Evolutionary conservation across 1,139 yeast genomes (phyloP), one percentile per base, ranked within the genome.

Genomic region (Meyerozyma carpophila): DNA sequence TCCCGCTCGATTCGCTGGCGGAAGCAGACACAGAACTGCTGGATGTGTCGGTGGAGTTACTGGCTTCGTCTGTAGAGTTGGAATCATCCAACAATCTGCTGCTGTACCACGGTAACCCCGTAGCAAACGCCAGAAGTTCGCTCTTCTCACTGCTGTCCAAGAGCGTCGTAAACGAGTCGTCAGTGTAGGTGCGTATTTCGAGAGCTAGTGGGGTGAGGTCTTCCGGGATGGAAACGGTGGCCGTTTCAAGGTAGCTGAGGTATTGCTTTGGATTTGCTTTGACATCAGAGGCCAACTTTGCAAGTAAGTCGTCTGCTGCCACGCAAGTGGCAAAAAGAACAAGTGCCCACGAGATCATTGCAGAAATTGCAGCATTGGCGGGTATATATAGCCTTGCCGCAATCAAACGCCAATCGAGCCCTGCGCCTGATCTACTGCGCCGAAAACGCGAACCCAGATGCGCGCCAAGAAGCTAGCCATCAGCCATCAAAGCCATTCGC

Each of bases 21-120:
- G 37, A 18, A 25, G n/a, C 37, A 34, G 37, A 21, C 8, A 10
- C 8, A 8, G 37, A 8, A 7, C 10, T 21, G 27, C 27, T 10
- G n/a, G 25, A 8, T 5, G 25, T 6, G 6, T 11, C 27, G 37
- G 26, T 9, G 2, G 18, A 28, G 31, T 4, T 9, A 29, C 10
- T 18, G 2, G 39, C 5, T 16, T 25, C 31, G 20, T 8, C 24
- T 21, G 24, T 8, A 8, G 24, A 21, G 24, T 13, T 18, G 11
- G 9, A n/a, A 29, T 24, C 29, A 8, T 14, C 39, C 11, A 25
- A n/a, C 14, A 36, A 10, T 18, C 37, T 10, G 31, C 72, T 57
- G 14, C 68, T 42, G 55, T 63, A 68, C 78, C 78, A 73, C 27
- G 77, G 76, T 48, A 73, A 65, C 32, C 59, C 58, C 32, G 71